These are phyloP conservation scores for Eimeria falciformis DNA, from an alignment of 169 alveolate genomes.

Conservation along the genomic window DNA sequence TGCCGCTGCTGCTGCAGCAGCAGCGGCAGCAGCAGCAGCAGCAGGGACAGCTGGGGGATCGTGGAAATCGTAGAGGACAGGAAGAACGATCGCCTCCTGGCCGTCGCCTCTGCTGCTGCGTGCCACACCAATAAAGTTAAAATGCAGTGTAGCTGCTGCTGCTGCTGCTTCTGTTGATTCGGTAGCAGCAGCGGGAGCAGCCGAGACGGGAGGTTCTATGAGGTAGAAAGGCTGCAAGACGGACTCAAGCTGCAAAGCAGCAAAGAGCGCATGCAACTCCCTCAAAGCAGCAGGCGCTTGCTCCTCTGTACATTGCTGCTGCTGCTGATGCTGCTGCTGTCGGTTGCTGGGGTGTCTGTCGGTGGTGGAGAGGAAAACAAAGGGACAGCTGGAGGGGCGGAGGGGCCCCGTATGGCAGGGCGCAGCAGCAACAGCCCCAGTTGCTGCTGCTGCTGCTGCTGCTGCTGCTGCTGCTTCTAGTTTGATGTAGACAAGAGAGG, in stretches of 20 bases:
- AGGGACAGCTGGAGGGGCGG: constrained; percentile 30
- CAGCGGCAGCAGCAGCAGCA: not conserved
- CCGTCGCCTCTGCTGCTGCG: constrained; percentile 63
- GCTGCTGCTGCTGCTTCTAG: constrained; percentile 43
- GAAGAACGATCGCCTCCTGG: constrained; percentile 2
- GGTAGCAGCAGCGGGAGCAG: not conserved
- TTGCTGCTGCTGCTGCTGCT: not conserved
- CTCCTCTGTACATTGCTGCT: constrained; percentile 17
- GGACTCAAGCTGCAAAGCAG: constrained; percentile 23
- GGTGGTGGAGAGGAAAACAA: not conserved
- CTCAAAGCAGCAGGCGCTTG: constrained; percentile 24
- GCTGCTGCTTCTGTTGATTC: constrained; percentile 11
- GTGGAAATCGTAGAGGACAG: constrained; percentile 12
- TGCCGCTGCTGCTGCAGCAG: not conserved
- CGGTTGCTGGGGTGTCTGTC: not conserved
- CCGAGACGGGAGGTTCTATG: not conserved
- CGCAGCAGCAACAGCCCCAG: not conserved
- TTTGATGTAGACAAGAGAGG: not conserved
- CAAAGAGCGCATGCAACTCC: not conserved
- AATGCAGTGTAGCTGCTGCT: constrained; percentile 23
- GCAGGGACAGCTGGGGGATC: constrained; percentile 37
- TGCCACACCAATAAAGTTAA: constrained; percentile 1
- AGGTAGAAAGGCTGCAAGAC: constrained; percentile 48
- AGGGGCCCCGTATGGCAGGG: constrained; percentile 43
- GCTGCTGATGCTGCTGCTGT: constrained; percentile 18